Conservation (phyloP, 2,329 filamentous ascomycete species). For the Trichoderma hamatum region DNA sequence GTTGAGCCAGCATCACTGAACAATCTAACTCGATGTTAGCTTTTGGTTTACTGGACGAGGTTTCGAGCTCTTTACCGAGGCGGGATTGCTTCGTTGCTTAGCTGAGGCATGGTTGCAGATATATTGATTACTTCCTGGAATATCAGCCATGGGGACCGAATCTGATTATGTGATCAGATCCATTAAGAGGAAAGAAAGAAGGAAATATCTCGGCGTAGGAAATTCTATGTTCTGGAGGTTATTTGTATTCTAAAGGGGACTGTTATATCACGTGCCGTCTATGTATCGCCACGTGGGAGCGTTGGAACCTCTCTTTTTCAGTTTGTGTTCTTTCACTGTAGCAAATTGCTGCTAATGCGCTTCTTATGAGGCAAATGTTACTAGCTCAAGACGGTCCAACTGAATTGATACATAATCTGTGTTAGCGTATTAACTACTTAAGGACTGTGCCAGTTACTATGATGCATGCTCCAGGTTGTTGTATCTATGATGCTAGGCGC, state of each 20-base stretch:
- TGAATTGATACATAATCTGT: neutral
- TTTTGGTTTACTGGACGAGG: neutral
- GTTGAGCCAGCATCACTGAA: neutral
- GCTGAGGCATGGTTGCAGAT: neutral
- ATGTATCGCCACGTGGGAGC: constrained; percentile 2
- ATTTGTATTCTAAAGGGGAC: neutral
- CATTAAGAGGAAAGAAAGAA: neutral
- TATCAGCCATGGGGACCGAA: neutral
- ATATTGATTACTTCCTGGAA: too few species aligned
- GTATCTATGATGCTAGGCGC: neutral
- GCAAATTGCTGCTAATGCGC: neutral
- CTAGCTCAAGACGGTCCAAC: neutral
- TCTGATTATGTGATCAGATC: too few species aligned
- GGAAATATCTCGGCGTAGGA: neutral
- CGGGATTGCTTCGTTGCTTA: neutral
- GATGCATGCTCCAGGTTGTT: neutral
- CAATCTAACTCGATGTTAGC: neutral
- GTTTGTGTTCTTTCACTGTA: neutral
- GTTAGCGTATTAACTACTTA: neutral
- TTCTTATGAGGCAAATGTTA: neutral
- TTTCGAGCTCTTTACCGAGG: neutral
- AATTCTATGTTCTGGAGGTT: neutral
- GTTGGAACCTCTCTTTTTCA: neutral
- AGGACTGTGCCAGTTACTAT: neutral
- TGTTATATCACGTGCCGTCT: constrained; percentile 3